Evolutionary conservation across 2,329 filamentous ascomycete genomes (phyloP).

Genomic region (Diaporthe eres): DNA sequence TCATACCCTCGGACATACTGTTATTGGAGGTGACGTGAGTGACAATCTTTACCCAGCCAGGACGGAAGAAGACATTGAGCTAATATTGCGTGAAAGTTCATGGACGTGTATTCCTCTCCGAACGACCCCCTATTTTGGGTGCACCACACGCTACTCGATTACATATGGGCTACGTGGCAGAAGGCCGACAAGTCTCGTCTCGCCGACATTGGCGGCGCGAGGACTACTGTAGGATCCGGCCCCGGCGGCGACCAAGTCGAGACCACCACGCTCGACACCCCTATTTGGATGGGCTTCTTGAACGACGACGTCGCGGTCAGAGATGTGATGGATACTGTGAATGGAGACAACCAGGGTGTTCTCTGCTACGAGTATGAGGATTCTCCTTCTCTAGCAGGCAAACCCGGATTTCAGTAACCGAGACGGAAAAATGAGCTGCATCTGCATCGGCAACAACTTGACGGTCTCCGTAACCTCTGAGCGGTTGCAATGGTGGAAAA

Average conservation of each 20-base stretch:
- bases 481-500: too few species aligned
- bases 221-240: background rate
- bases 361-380: slow-evolving; percentile 6
- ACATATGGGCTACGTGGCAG: slow-evolving; percentile 45
- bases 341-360: background rate
- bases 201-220: slow-evolving; percentile 17
- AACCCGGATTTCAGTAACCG: background rate
- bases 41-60: background rate
- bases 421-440: background rate
- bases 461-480: too few species aligned
- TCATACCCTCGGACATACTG: background rate
- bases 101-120: slow-evolving; percentile 40
- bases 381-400: background rate
- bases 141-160: slow-evolving; percentile 50
- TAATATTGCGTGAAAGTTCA: slow-evolving; percentile 34
- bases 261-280: background rate
- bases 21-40: background rate
- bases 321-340: background rate
- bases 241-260: background rate
- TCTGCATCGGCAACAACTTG: background rate
- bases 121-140: slow-evolving; percentile 53
- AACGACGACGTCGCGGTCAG: background rate
- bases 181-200: slow-evolving; percentile 14
- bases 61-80: background rate
- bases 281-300: slow-evolving; percentile 1